Base-by-base conservation (phyloP, 192 early-diverging fungal species). In the Chytriomyces confervae region DNA sequence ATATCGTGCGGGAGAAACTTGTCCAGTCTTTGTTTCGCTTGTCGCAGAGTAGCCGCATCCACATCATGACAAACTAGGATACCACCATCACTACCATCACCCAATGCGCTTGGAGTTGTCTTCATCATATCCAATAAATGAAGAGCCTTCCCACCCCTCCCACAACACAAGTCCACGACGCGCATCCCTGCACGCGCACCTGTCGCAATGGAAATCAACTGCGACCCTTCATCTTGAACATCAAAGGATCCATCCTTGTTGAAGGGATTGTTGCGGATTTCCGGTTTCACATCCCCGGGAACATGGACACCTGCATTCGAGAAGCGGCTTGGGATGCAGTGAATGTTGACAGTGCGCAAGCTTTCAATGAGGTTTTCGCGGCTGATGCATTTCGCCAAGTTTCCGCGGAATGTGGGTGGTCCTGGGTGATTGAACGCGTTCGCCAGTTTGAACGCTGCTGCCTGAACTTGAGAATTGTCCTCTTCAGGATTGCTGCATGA, bases 141-240 rank as follows among this genome's bases (percentile, higher is more conserved):
- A 47, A 76, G 48, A 27, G 75, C 63, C 53, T 76, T 76, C 29
- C 75, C 75, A 23, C 75, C 75, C 16, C 75, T 13, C 6, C 75
- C 75, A 48, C 75, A 76, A 61, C 75, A 76, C 63, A 76, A 23
- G 53, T 76, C 75, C 63, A 76, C 16, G 1, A 76, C 75, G 16
- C 6, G 9, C 49, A 68, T 50, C 10, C 62, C 73, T 20, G n/a
- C 6, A 11, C 29, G 24, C 24, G 63, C 69, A 10, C 62, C 62
- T 13, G 61, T 66, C 45, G 62, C 62, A 7, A 75, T 9, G 7
- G 75, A 49, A 66, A 76, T 68, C 62, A 76, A 47, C 44, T 76
- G 75, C 27, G 64, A 69, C 27, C 75, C 75, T 68, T 76, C 75
- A 68, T 76, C 75, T 48, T 76, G 75, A 7, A 76, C 75, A 20